Percentiles rank a stretch among this genome's conserved stretches.
Conservation (phyloP, 2,329 filamentous ascomycete genomes). For the Thielaviopsis musarum region DNA sequence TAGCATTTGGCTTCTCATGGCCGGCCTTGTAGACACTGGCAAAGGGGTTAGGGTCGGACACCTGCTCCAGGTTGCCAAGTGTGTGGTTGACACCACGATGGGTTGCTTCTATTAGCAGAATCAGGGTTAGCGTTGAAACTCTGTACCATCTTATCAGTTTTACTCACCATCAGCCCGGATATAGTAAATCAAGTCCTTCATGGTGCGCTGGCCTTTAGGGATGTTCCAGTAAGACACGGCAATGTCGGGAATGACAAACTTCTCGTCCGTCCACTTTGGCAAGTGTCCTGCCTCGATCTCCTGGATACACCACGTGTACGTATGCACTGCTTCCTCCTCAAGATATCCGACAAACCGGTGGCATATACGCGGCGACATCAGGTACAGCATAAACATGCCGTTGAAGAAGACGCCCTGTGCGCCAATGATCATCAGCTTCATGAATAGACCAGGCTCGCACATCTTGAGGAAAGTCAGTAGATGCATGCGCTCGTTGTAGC, state of each 20-base stretch:
- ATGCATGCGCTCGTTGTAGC: slow-evolving; percentile 89
- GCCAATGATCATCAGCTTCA: slow-evolving; percentile 79
- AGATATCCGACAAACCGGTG: slow-evolving; percentile 95
- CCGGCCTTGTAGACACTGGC: slow-evolving; percentile 64
- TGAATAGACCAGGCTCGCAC: slow-evolving; percentile 58
- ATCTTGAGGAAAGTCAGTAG: slow-evolving; percentile 86
- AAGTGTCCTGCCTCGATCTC: slow-evolving; percentile 76
- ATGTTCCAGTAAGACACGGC: slow-evolving; percentile 87
- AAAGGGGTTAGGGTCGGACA: slow-evolving; percentile 82
- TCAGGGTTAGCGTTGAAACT: background rate
- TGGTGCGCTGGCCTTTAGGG: slow-evolving; percentile 64
- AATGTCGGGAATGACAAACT: slow-evolving; percentile 69
- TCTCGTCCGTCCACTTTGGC: slow-evolving; percentile 56
- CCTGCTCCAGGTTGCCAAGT: slow-evolving; percentile 70
- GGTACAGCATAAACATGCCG: slow-evolving; percentile 73
- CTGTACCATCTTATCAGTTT: background rate
- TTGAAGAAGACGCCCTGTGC: slow-evolving; percentile 98
- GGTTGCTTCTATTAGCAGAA: slow-evolving; percentile 46
- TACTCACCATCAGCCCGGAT: slow-evolving; percentile 51
- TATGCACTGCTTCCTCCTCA: slow-evolving; percentile 92
- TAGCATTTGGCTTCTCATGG: slow-evolving; percentile 47
- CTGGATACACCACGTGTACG: slow-evolving; percentile 75
- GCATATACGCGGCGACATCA: slow-evolving; percentile 70
- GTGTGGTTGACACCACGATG: slow-evolving; percentile 96
- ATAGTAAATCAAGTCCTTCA: slow-evolving; percentile 77